Conservation (phyloP, 2,329 filamentous ascomycete genomes). For the Juglanconis oblonga region DNA sequence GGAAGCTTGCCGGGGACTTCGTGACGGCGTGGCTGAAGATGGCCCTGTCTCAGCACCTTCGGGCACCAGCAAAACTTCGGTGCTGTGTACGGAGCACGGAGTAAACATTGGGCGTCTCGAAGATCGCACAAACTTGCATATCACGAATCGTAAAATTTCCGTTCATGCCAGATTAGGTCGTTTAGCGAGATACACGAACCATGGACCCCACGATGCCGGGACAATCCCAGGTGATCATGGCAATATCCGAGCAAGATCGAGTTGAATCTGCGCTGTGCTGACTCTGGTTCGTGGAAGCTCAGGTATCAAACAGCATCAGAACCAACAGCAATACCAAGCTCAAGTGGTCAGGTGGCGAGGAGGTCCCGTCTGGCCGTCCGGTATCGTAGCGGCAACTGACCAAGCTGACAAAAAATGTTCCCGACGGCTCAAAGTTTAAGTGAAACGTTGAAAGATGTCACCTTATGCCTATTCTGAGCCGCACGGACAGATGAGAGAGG, state of each 20-base stretch:
- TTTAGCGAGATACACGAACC: constrained; percentile 7
- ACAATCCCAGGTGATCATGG: not conserved
- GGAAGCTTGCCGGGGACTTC: not conserved
- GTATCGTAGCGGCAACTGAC: not conserved
- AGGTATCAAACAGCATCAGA: not conserved
- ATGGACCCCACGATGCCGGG: not conserved
- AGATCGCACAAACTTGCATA: constrained; percentile 14
- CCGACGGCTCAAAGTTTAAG: not conserved
- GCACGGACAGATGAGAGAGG: not conserved
- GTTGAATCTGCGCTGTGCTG: not conserved
- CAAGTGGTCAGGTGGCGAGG: no score
- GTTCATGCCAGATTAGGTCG: constrained; percentile 17
- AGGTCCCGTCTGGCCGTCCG: not conserved
- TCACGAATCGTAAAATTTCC: constrained; percentile 18
- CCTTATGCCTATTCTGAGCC: not conserved
- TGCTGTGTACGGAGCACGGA: not conserved
- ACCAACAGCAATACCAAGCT: no score
- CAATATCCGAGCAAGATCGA: not conserved
- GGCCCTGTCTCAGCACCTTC: not conserved
- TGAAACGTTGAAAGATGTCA: constrained; percentile 8
- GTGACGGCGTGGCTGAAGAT: not conserved
- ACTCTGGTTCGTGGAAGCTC: not conserved
- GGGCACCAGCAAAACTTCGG: not conserved
- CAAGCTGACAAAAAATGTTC: not conserved
- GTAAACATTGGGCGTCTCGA: constrained; percentile 2